Evolutionary conservation across 2,329 filamentous ascomycete species (phyloP), one percentile per base, ranked within the genome.

Genomic region (Ascosphaera apis): DNA sequence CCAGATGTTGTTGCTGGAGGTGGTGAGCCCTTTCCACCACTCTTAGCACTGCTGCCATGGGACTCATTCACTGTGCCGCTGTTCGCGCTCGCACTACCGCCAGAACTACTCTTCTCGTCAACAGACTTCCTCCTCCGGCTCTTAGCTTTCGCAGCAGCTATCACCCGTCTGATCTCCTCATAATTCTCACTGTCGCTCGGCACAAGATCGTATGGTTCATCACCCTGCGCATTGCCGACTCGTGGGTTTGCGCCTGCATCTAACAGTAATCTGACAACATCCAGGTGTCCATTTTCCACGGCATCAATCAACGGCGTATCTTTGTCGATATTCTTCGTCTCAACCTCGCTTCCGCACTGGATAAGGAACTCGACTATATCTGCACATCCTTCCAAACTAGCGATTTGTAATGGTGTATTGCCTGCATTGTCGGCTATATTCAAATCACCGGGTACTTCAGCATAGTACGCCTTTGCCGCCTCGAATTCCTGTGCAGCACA

Each of bases 241-340:
- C 83, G 74, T 34, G 88, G 88, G 49, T 98, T 91, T 9, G 91
- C 86, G 8, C 84, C 86, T 38, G 84, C 76, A 37, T 77, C 71
- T 2, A 98, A 63, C 23, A 98, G 61, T 7, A 92, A 62, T 47
- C 73, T 80, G 31, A 98, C 79, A 3, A 95, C 86, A 13, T 78
- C 79, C 5, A 92, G 53, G 50, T 98, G 84, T 1, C 81, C 81
- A 48, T 98, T 98, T 46, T 95, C 88, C 18, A 95, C 83, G 3
- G 88, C 88, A 59, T 98, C 88, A 37, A 98, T 76, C 25, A 98
- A 66, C 18, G 88, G 88, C 0, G 88, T 95, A 48, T 98, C 88
- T 48, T 81, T 82, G 46, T 83, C 76, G 39, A 70, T 69, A 39
- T 72, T 73, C 47, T 81, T 74, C 35, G 66, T 86, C 48, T 93